Percentiles rank a stretch among this genome's conserved stretches.
Conservation (phyloP, 495 filamentous ascomycete species). For the Aspergillus indologenus region DNA sequence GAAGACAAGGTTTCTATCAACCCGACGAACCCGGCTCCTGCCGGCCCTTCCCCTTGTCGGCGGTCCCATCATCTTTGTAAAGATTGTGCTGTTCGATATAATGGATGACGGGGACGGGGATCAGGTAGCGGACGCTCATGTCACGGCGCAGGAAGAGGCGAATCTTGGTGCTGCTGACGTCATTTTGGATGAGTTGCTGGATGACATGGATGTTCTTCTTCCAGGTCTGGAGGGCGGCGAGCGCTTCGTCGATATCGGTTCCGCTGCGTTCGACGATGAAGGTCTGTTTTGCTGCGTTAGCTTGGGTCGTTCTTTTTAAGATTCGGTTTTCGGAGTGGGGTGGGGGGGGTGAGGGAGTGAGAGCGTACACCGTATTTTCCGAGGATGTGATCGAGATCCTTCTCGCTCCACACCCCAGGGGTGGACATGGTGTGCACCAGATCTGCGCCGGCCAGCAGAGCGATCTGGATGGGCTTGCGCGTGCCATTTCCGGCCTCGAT, state of each 20-base stretch:
- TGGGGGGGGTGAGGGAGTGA: neutral
- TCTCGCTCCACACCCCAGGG: conserved; percentile 72
- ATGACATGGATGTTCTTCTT: conserved; percentile 82
- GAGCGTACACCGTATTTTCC: conserved; percentile 65
- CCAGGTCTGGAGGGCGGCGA: conserved; percentile 69
- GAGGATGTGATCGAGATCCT: conserved; percentile 86
- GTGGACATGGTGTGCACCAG: conserved; percentile 83
- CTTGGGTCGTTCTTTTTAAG: too few relatives aligned
- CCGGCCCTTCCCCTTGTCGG: conserved; percentile 36
- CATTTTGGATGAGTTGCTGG: conserved; percentile 84
- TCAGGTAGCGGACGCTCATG: conserved; percentile 69
- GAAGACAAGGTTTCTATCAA: conserved; percentile 6
- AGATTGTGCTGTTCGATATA: conserved; percentile 76
- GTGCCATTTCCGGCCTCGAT: conserved; percentile 63
- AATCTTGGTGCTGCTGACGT: conserved; percentile 87
- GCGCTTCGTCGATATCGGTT: conserved; percentile 83
- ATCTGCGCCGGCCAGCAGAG: conserved; percentile 77
- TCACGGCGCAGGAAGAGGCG: conserved; percentile 77
- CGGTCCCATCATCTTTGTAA: conserved; percentile 61
- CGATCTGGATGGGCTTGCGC: conserved; percentile 60
- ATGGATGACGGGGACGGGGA: conserved; percentile 64
- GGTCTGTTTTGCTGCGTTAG: conserved; percentile 48
- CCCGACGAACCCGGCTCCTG: conserved; percentile 18
- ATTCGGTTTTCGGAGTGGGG: too few relatives aligned
- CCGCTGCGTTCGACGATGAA: conserved; percentile 89